These are phyloP conservation scores for Apiotrichum domesticum DNA, from an alignment of 1,284 basidiomycete genomes.

Conservation along the genomic window DNA sequence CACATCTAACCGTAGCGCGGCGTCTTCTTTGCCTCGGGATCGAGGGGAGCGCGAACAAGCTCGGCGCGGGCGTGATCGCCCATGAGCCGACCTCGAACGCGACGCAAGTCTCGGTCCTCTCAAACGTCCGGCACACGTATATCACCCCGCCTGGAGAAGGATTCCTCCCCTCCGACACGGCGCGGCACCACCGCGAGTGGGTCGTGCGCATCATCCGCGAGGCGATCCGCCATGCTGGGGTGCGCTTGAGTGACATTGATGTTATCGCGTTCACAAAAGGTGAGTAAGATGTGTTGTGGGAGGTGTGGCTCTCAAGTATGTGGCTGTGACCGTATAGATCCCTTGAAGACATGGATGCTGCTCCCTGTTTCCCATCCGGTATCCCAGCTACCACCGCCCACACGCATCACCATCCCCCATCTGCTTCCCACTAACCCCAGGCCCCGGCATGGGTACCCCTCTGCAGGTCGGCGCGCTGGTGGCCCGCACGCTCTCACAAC, in stretches of 20 bases:
- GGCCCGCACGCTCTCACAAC: constrained; percentile 84
- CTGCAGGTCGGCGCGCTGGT: constrained; percentile 91
- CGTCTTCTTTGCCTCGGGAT: constrained; percentile 61
- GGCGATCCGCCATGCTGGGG: constrained; percentile 64
- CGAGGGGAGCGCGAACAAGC: constrained; percentile 95
- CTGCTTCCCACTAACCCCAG: constrained; percentile 52
- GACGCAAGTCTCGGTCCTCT: constrained; percentile 58
- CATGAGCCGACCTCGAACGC: constrained; percentile 53
- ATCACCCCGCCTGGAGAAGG: constrained; percentile 97
- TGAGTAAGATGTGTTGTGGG: constrained; percentile 32
- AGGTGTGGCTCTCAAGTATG: no score
- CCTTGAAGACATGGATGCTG: no score
- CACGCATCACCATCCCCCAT: no score
- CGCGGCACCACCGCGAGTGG: constrained; percentile 94
- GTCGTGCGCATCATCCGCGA: constrained; percentile 73
- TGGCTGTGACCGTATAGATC: no score
- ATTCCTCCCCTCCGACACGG: constrained; percentile 92
- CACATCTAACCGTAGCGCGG: constrained; percentile 14
- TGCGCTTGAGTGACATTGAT: constrained; percentile 72
- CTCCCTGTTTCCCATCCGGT: no score
- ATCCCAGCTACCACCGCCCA: no score
- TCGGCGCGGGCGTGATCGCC: constrained; percentile 90
- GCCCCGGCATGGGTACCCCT: constrained; percentile 97
- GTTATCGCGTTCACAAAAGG: constrained; percentile 98
- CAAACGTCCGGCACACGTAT: constrained; percentile 91